phyloP scores from a whole-genome alignment of 2,329 filamentous ascomycete species.

The Lecanosticta acicola region DNA sequence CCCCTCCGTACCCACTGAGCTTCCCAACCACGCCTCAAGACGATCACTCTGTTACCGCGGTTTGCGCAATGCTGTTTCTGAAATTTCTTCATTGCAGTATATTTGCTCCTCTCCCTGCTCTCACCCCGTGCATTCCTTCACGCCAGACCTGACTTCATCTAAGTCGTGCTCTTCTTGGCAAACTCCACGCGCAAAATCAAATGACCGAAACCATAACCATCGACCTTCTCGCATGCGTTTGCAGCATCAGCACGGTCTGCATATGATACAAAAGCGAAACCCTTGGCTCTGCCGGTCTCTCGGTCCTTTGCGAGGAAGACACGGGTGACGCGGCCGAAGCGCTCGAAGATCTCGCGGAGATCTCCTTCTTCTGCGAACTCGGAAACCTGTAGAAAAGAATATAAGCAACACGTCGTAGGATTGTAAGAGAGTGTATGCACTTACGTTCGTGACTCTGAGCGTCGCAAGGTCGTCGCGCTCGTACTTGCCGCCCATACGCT shows the following conservation, averaged over 20 bases:
- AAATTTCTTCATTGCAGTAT: not conserved
- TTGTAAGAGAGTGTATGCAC: slow-evolving; percentile 34
- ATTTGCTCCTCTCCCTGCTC: not conserved
- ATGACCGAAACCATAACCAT: slow-evolving; percentile 86
- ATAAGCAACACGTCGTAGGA: not conserved
- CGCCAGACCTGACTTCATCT: not conserved
- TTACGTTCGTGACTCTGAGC: slow-evolving; percentile 92
- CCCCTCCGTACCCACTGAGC: too few species aligned
- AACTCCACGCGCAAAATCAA: slow-evolving; percentile 83
- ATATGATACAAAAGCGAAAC: slow-evolving; percentile 98
- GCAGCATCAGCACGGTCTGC: slow-evolving; percentile 84
- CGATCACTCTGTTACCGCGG: not conserved
- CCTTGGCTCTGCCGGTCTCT: slow-evolving; percentile 93
- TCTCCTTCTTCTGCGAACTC: slow-evolving; percentile 96
- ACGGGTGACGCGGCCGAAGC: slow-evolving; percentile 91
- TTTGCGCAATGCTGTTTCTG: not conserved
- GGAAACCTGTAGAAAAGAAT: slow-evolving; percentile 60
- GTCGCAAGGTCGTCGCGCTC: slow-evolving; percentile 96
- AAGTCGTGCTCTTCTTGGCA: slow-evolving; percentile 56
- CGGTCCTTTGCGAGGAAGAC: slow-evolving; percentile 98
- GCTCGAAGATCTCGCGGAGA: slow-evolving; percentile 95
- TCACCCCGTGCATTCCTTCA: not conserved
- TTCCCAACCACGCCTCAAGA: not conserved
- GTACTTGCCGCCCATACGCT: slow-evolving; percentile 89
- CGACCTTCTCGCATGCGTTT: slow-evolving; percentile 94